These are phyloP conservation scores for Kondoa malvinella DNA, from an alignment of 768 basidiomycete genomes.

Conservation along the genomic window DNA sequence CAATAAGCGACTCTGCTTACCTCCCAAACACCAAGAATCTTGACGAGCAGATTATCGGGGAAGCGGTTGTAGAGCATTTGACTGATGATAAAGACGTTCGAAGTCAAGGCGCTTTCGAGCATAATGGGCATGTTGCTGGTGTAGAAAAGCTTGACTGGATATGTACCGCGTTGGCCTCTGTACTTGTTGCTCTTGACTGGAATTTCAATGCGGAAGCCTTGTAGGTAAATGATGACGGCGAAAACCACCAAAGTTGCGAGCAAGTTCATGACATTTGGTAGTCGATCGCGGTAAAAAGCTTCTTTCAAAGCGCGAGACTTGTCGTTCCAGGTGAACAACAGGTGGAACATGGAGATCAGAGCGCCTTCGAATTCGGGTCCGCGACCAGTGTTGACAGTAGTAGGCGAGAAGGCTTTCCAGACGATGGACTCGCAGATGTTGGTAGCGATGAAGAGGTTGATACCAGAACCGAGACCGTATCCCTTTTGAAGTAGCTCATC, in stretches of 20 bases:
- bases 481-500: slow-evolving; percentile 98
- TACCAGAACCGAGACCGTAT: slow-evolving; percentile 94
- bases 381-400: slow-evolving; percentile 92
- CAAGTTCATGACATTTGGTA: slow-evolving; percentile 96
- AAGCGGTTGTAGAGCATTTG: slow-evolving; percentile 89
- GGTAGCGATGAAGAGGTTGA: slow-evolving; percentile 97
- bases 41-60: slow-evolving; percentile 77
- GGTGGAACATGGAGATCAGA: slow-evolving; percentile 86
- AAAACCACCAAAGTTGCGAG: slow-evolving; percentile 82
- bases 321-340: slow-evolving; percentile 95
- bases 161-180: slow-evolving; percentile 86
- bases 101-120: slow-evolving; percentile 82
- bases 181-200: slow-evolving; percentile 92
- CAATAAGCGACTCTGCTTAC: slow-evolving; percentile 36
- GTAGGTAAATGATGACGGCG: slow-evolving; percentile 88
- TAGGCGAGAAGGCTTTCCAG: slow-evolving; percentile 99
- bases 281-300: slow-evolving; percentile 91
- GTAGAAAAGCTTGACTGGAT: slow-evolving; percentile 97
- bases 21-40: slow-evolving; percentile 94
- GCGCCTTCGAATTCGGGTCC: slow-evolving; percentile 98
- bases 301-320: slow-evolving; percentile 91
- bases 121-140: slow-evolving; percentile 99
- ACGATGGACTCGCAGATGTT: slow-evolving; percentile 99
- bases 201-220: slow-evolving; percentile 97
- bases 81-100: slow-evolving; percentile 84